Evolutionary conservation across 768 basidiomycete species (phyloP), one percentile per base, ranked within the genome.

Genomic region (Suillus weaverae): DNA sequence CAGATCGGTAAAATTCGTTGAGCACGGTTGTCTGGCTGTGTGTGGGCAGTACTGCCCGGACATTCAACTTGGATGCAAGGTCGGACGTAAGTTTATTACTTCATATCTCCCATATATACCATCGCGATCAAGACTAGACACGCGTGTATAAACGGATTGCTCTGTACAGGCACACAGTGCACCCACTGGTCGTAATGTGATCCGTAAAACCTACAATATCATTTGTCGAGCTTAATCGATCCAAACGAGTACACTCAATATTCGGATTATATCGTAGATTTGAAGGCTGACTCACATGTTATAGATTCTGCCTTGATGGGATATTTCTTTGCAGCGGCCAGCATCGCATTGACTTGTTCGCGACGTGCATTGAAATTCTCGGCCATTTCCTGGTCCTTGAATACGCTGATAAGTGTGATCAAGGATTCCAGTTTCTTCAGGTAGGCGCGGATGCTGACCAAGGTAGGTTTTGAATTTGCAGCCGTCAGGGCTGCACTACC

Each of bases 261-360:
- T 77, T 89, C 87, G 2, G 86, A 86, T 71, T 86, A 88, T 67
- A 88, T 83, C 2, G 86, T 89, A 51, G 85, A 79, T 69, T 89
- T 87, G 76, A 88, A 83, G 2, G 20, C 13, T 2, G 3, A 16
- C 48, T 50, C 48, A 50, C 48, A 30, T 50, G 26, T 20, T 4
- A 16, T 50, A 3, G 14, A 50, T 50, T 50, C 26, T 8, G 26
- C 26, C 48, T 26, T 22, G 22, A 46, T 16, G 16, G 26, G 26
- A 16, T 8, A 4, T 50, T 18, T 50, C 48, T 16, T 16, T 3
- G 14, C 2, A 30, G 26, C 48, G 4, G 14, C 14, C 26, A 50
- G 48, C 8, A 50, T 50, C 14, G 26, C 48, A 4, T 50, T 16
- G 26, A 50, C 48, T 8, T 50, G 26, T 16, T 50, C 48, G 8